These are phyloP conservation scores for Striga hermonthica DNA, from an alignment of 305 asterid genomes.

Conservation along the genomic window DNA sequence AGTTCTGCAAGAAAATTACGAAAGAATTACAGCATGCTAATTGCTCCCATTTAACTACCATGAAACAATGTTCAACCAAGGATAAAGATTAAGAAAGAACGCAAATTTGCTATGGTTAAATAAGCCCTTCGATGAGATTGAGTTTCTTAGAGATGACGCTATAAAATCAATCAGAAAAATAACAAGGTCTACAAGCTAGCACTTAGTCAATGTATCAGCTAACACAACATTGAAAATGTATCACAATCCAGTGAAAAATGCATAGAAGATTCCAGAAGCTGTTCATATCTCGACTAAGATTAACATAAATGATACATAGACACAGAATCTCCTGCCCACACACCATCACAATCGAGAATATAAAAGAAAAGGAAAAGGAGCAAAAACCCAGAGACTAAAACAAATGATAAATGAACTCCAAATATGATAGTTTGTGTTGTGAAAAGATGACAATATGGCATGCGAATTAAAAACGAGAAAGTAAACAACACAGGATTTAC, in stretches of 20 bases:
- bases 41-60: neutral
- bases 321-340: neutral
- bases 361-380: neutral
- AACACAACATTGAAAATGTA: neutral
- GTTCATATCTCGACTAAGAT: neutral
- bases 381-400: no score
- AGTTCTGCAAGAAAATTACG: slow-evolving; percentile 51
- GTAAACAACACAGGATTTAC: no score
- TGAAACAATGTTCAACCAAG: slow-evolving; percentile 7
- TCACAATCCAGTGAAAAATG: neutral
- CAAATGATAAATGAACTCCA: no score
- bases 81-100: neutral
- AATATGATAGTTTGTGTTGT: no score
- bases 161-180: neutral
- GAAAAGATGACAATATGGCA: no score
- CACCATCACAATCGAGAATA: neutral
- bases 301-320: no score
- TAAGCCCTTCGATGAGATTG: neutral
- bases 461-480: no score
- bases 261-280: neutral
- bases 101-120: no score
- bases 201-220: slow-evolving; percentile 5
- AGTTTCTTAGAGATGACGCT: neutral
- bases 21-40: neutral
- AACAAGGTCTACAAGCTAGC: neutral